Percentiles rank a stretch among this genome's conserved stretches.
phyloP scores from a whole-genome alignment of 306 rosid species.

The Begonia loranthoides region DNA sequence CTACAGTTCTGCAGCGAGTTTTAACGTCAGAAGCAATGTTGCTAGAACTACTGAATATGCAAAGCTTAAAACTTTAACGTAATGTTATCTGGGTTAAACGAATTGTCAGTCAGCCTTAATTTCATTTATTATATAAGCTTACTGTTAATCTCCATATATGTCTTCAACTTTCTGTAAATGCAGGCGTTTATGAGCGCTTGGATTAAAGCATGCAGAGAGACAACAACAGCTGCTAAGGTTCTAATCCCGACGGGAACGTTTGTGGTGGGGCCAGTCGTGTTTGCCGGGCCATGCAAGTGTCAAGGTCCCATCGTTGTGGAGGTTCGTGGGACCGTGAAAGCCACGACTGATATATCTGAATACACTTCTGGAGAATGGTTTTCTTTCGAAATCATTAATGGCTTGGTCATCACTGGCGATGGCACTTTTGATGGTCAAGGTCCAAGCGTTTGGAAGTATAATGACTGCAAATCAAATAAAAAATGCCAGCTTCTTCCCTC shows the following conservation, averaged over 20 bases:
- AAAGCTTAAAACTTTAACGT: neutral
- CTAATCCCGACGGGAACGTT: slow-evolving; percentile 42
- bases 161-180: neutral
- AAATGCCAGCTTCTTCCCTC: slow-evolving; percentile 29
- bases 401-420: slow-evolving; percentile 28
- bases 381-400: slow-evolving; percentile 19
- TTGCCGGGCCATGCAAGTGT: slow-evolving; percentile 57
- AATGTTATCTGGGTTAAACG: neutral
- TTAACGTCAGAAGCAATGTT: neutral
- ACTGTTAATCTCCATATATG: neutral
- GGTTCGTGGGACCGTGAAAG: slow-evolving; percentile 31
- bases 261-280: slow-evolving; percentile 30
- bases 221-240: slow-evolving; percentile 25
- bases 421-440: slow-evolving; percentile 79
- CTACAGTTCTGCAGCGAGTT: no score
- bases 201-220: slow-evolving; percentile 40
- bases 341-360: slow-evolving; percentile 32
- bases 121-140: neutral
- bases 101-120: neutral
- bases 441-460: slow-evolving; percentile 18
- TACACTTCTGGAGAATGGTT: slow-evolving; percentile 48
- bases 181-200: slow-evolving; percentile 65
- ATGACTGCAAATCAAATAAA: slow-evolving; percentile 10
- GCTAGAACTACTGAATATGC: neutral
- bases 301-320: slow-evolving; percentile 31